Percentiles rank a stretch among this genome's conserved stretches.
Evolutionary conservation across 805 yeast genomes (phyloP).

Genomic region (Vanderwaltozyma tropicalis): DNA sequence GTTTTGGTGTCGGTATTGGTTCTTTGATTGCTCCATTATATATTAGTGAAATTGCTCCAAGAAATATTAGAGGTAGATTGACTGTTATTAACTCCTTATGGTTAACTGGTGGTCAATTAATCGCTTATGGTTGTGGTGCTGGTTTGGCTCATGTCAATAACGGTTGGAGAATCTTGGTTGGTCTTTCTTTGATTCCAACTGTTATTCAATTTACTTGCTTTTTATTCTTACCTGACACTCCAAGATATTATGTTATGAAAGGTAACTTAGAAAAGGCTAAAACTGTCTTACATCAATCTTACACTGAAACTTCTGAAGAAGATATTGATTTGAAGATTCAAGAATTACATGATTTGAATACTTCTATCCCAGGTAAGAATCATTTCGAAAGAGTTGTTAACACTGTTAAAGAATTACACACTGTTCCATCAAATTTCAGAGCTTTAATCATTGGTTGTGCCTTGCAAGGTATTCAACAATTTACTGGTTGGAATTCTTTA

Average conservation of each 20-base stretch:
- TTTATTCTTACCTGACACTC: slow-evolving; percentile 88
- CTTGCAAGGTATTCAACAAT: slow-evolving; percentile 91
- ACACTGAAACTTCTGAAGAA: slow-evolving; percentile 51
- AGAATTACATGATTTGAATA: slow-evolving; percentile 46
- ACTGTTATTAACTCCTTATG: slow-evolving; percentile 82
- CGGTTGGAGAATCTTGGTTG: slow-evolving; percentile 93
- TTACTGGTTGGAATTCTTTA: slow-evolving; percentile 90
- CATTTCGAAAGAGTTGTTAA: slow-evolving; percentile 45
- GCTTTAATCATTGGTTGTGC: slow-evolving; percentile 89
- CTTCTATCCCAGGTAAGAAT: slow-evolving; percentile 37
- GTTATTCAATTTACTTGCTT: slow-evolving; percentile 66
- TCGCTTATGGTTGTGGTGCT: slow-evolving; percentile 91
- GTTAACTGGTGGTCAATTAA: slow-evolving; percentile 88
- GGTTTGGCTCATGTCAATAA: slow-evolving; percentile 61
- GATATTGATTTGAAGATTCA: slow-evolving; percentile 56
- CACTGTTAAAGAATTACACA: slow-evolving; percentile 53
- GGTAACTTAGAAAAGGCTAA: slow-evolving; percentile 57
- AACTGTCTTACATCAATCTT: slow-evolving; percentile 51
- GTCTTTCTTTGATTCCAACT: slow-evolving; percentile 83
- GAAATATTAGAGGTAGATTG: slow-evolving; percentile 81
- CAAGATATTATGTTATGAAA: slow-evolving; percentile 74
- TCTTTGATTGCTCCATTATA: slow-evolving; percentile 90
- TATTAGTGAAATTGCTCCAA: slow-evolving; percentile 86
- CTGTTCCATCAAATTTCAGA: slow-evolving; percentile 69
- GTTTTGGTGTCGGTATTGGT: slow-evolving; percentile 94